phyloP scores from a whole-genome alignment of 2,329 filamentous ascomycete species.

The Phialophora tarda region DNA sequence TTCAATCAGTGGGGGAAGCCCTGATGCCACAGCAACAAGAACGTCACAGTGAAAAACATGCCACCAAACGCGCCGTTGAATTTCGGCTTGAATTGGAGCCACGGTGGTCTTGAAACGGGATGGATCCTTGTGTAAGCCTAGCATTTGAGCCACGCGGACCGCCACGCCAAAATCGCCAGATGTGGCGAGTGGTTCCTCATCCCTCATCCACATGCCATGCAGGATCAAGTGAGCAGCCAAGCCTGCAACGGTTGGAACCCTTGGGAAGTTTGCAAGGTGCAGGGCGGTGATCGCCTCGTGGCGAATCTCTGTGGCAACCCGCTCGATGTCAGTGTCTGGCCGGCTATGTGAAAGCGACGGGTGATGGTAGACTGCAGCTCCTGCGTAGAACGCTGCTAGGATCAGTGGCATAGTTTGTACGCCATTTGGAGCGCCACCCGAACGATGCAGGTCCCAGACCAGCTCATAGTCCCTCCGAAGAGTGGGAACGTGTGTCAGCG shows the following conservation, averaged over 20 bases:
- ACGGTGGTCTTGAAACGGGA: constrained; percentile 8
- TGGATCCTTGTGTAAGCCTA: constrained; percentile 11
- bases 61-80: constrained; percentile 10
- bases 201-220: constrained; percentile 8
- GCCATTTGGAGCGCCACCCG: not conserved
- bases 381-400: constrained; percentile 8
- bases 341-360: not conserved
- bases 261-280: constrained; percentile 4
- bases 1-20: constrained; percentile 8
- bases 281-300: constrained; percentile 2
- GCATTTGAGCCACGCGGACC: constrained; percentile 8
- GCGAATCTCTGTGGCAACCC: constrained; percentile 2
- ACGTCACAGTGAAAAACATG: constrained; percentile 12
- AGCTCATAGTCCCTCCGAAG: constrained; percentile 2
- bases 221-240: constrained; percentile 4
- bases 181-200: constrained; percentile 2
- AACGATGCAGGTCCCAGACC: constrained; percentile 8
- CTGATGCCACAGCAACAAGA: constrained; percentile 8
- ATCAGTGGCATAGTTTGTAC: constrained; percentile 1
- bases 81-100: constrained; percentile 2
- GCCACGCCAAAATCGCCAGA: not conserved
- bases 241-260: constrained; percentile 9
- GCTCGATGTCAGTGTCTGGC: constrained; percentile 3
- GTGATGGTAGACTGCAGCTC: constrained; percentile 3
- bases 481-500: constrained; percentile 5